Conservation (phyloP, 2,329 filamentous ascomycete species). For the Diaporthe sp. region DNA sequence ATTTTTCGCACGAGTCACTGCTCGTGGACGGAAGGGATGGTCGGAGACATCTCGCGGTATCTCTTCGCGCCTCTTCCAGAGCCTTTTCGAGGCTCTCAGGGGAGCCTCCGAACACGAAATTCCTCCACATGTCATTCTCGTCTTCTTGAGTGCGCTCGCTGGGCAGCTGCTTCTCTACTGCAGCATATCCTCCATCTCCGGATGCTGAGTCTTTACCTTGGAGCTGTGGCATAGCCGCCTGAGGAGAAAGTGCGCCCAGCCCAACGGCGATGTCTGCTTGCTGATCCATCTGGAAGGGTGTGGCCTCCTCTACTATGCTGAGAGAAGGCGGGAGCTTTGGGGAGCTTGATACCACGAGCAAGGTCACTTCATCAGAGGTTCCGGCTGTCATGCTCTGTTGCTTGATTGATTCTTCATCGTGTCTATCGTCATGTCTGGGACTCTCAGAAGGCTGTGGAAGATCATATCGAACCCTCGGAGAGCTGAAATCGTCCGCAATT, state of each 20-base stretch:
- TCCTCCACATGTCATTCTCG: slow-evolving; percentile 47
- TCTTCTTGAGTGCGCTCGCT: slow-evolving; percentile 15
- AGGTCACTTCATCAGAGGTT: slow-evolving; percentile 26
- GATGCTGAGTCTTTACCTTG: neutral
- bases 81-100: slow-evolving; percentile 38
- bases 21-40: slow-evolving; percentile 39
- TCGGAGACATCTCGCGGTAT: slow-evolving; percentile 41
- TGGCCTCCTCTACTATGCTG: neutral
- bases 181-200: slow-evolving; percentile 36
- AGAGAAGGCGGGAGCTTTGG: neutral
- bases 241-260: too few species aligned
- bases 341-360: slow-evolving; percentile 9
- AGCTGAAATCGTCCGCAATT: neutral
- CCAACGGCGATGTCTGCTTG: neutral
- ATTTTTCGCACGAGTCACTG: slow-evolving; percentile 28
- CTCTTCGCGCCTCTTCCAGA: slow-evolving; percentile 45
- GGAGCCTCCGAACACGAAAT: slow-evolving; percentile 46
- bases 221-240: neutral
- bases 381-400: neutral
- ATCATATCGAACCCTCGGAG: neutral
- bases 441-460: neutral
- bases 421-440: neutral
- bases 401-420: neutral
- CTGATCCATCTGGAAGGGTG: neutral
- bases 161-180: neutral